phyloP scores from a whole-genome alignment of 768 basidiomycete species.

The Boletus rex-veris region DNA sequence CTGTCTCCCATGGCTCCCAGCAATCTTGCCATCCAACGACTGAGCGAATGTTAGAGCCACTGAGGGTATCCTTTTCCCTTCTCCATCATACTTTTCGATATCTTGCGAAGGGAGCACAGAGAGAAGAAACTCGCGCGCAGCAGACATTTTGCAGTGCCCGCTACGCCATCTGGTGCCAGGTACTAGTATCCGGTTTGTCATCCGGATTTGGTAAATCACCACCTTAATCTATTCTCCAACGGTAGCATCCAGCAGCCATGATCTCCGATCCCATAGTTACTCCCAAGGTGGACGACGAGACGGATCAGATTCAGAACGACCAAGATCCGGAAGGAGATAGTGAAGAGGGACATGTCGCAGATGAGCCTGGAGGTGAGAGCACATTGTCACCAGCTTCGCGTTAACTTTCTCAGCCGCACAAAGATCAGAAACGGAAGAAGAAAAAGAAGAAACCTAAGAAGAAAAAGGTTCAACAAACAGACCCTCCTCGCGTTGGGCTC shows the following conservation, averaged over 20 bases:
- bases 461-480: constrained; percentile 79
- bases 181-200: too few species aligned
- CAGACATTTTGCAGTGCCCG: background rate
- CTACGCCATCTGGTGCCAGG: background rate
- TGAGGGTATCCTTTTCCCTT: constrained; percentile 40
- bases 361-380: constrained; percentile 32
- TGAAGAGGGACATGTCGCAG: constrained; percentile 31
- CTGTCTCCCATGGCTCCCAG: constrained; percentile 67
- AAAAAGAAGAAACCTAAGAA: constrained; percentile 93
- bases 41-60: constrained; percentile 87
- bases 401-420: background rate
- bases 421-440: constrained; percentile 80
- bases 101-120: constrained; percentile 24
- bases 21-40: constrained; percentile 86
- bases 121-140: constrained; percentile 26
- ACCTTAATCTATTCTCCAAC: too few species aligned
- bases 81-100: constrained; percentile 12
- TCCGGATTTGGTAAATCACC: too few species aligned
- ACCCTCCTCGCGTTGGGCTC: constrained; percentile 86
- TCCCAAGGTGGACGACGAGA: constrained; percentile 14
- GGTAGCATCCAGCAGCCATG: constrained; percentile 7
- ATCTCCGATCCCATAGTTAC: constrained; percentile 16
- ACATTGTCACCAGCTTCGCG: background rate
- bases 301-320: constrained; percentile 11
- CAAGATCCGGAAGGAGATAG: constrained; percentile 30